Evolutionary conservation across 2,329 filamentous ascomycete genomes (phyloP).

Genomic region (Penicillium aurantiogriseum): DNA sequence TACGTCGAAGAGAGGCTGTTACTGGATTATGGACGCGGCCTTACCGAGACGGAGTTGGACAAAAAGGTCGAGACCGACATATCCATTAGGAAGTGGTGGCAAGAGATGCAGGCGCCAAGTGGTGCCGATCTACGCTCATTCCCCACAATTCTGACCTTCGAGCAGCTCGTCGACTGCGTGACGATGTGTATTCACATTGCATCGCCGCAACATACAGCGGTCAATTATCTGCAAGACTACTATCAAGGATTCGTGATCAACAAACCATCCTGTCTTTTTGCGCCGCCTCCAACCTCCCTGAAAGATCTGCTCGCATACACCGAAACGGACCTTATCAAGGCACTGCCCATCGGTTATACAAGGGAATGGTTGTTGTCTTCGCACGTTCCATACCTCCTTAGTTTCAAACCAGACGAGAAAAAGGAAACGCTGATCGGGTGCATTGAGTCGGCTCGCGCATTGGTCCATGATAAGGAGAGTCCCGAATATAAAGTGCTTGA

Average conservation of each 20-base stretch:
- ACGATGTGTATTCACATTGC: constrained; percentile 15
- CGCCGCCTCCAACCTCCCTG: neutral
- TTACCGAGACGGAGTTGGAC: too few relatives aligned
- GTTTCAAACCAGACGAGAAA: neutral
- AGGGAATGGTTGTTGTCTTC: constrained; percentile 8
- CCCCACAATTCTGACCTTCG: constrained; percentile 2
- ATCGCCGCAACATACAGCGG: constrained; percentile 11
- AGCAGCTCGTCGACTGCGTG: constrained; percentile 8
- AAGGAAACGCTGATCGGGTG: too few relatives aligned
- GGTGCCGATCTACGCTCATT: constrained; percentile 2
- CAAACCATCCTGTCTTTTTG: constrained; percentile 9
- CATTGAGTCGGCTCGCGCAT: too few relatives aligned
- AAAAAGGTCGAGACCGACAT: too few relatives aligned
- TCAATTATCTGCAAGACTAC: constrained; percentile 14
- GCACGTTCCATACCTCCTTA: constrained; percentile 2
- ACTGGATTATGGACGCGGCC: too few relatives aligned
- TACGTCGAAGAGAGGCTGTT: too few relatives aligned
- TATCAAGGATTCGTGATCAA: constrained; percentile 12
- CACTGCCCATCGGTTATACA: constrained; percentile 6
- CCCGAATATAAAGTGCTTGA: too few relatives aligned
- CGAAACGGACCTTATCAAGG: constrained; percentile 3
- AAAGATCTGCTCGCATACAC: neutral
- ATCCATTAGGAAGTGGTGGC: too few relatives aligned
- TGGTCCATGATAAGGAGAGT: too few relatives aligned
- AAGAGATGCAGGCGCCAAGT: neutral